Base-by-base conservation (phyloP, 805 yeast genomes). In the Helenozyma rhizophorensis region DNA sequence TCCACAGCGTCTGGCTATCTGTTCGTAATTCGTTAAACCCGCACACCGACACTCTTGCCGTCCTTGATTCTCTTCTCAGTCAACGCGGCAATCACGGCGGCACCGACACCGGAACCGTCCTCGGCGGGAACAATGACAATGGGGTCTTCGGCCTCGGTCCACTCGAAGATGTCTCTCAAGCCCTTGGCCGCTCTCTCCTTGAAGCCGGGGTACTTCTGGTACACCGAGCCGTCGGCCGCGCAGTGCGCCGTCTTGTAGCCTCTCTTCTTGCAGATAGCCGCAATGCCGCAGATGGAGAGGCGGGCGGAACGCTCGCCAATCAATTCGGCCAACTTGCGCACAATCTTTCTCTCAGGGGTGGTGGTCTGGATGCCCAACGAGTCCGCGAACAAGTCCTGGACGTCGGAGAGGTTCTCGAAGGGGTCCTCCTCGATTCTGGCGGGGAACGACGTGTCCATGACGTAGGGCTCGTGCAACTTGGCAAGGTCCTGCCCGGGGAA, bases 51-150 rank as follows among this genome's bases (percentile, higher is more conserved):
- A 41, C 86, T 77, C 52, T 72, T 61, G 28, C 90, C 90, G 40
- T 74, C 70, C 45, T 67, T 71, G 53, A 81, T 69, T 69, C 98
- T 81, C 60, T 77, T 72, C 60, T 83, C 77, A 37, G 97, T 83
- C 62, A 90, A 75, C 27, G 97, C 97, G 34, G 98, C 97, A 65
- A 93, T 90, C 51, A 90, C 76, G 32, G 97, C 98, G 36, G 98
- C 98, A 58, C 98, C 98, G 30, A 86, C 96, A 69, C 97, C 97
- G 23, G 93, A 83, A 51, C 98, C 98, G 68, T 93, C 98, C 68
- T 90, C 96, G 45, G 98, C 97, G 37, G 94, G 84, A 25, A 82
- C 85, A 48, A 89, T 78, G 44, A 72, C 65, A 54, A 93, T 80
- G 45, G 97, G 97, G 60, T 87, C 87, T 39, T 78, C 76, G n/a